phyloP scores from a whole-genome alignment of 305 asterid species.

The Withania somnifera region DNA sequence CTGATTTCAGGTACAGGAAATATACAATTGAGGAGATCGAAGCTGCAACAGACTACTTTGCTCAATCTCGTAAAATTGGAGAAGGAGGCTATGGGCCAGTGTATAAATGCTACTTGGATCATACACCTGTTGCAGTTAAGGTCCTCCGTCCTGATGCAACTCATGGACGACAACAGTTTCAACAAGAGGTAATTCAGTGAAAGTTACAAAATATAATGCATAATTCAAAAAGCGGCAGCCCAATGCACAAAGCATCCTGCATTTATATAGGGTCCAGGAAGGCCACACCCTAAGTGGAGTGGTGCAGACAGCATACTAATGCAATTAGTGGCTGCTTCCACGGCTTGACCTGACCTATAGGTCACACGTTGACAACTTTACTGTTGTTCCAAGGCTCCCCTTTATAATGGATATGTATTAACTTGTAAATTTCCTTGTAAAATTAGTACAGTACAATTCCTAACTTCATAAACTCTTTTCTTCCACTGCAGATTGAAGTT shows the following conservation, averaged over 20 bases:
- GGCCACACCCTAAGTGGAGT: not conserved
- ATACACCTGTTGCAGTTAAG: slow-evolving; percentile 64
- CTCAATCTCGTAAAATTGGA: slow-evolving; percentile 53
- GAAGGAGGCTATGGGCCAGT: slow-evolving; percentile 83
- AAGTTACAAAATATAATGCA: not conserved
- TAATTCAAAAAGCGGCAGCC: no score
- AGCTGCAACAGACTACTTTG: slow-evolving; percentile 52
- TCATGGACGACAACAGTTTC: slow-evolving; percentile 73
- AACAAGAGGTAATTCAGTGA: slow-evolving; percentile 49
- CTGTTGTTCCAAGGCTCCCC: not conserved
- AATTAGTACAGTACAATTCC: not conserved
- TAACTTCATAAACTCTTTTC: not conserved
- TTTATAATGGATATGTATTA: not conserved
- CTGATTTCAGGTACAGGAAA: slow-evolving; percentile 45
- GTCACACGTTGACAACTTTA: not conserved
- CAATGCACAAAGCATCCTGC: no score
- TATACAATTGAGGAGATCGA: slow-evolving; percentile 65
- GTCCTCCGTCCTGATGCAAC: slow-evolving; percentile 74
- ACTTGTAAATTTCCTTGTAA: not conserved
- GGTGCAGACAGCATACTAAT: not conserved
- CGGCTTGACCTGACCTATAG: not conserved
- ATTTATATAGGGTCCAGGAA: no score
- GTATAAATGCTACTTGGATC: slow-evolving; percentile 59
- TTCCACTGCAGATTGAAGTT: slow-evolving; percentile 41
- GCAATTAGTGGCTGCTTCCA: not conserved